Percentiles rank a stretch among this genome's conserved stretches.
Evolutionary conservation across 345 rosid species (phyloP).

Genomic region (Hibiscus syriacus): DNA sequence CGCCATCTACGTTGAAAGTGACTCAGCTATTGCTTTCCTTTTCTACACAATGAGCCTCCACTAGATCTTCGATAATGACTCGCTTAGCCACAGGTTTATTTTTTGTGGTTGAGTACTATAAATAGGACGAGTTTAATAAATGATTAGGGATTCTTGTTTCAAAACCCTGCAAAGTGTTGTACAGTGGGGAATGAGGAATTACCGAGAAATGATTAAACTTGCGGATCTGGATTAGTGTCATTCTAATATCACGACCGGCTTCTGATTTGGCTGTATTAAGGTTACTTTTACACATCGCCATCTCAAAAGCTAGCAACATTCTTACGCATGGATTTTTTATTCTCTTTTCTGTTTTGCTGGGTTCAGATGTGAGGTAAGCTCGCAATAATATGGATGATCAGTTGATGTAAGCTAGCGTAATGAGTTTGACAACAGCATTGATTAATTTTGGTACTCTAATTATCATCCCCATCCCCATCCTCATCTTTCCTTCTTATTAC

Average conservation of each 20-base stretch:
- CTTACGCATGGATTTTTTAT: conserved; percentile 1
- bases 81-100: no score
- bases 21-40: conserved; percentile 33
- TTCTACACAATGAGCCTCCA: no score
- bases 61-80: no score
- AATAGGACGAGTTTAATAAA: no score
- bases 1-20: conserved; percentile 45
- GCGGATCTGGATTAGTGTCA: no score
- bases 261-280: conserved; percentile 3
- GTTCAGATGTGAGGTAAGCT: background rate
- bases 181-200: no score
- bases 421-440: background rate
- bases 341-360: background rate
- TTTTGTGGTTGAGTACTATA: no score
- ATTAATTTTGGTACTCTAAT: background rate
- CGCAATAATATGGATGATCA: background rate
- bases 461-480: no score
- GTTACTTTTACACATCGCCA: conserved; percentile 3
- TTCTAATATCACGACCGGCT: no score
- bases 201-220: no score
- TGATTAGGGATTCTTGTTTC: no score
- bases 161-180: no score
- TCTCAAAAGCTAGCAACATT: conserved; percentile 11
- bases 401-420: background rate
- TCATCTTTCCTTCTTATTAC: background rate